Conservation (phyloP, 108 stramenopile genomes). For the Fragilariopsis cylindrus region DNA sequence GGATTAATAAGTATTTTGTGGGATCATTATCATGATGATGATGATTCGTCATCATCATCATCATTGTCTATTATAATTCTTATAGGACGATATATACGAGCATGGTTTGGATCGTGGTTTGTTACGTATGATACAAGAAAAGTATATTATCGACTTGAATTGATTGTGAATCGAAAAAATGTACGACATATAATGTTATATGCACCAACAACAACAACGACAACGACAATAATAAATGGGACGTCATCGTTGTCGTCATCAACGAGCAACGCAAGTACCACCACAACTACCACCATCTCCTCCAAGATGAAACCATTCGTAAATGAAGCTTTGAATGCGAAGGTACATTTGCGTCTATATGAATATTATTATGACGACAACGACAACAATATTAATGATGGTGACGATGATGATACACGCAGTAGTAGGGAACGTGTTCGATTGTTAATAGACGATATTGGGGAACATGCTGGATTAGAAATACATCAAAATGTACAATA, state of each 20-base stretch:
- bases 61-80: background rate
- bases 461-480: constrained; percentile 11
- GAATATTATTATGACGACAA: background rate
- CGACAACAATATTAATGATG: background rate
- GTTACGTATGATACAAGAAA: background rate
- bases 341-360: background rate
- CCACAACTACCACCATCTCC: background rate
- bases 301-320: constrained; percentile 1
- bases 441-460: constrained; percentile 7
- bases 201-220: constrained; percentile 1
- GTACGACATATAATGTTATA: background rate
- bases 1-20: background rate
- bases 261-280: background rate
- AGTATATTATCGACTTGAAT: background rate
- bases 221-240: background rate
- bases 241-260: too few relatives aligned
- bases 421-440: background rate
- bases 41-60: too few relatives aligned
- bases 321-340: background rate
- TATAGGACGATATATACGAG: background rate
- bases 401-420: too few relatives aligned
- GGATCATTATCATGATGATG: background rate
- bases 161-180: background rate
- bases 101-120: constrained; percentile 11
- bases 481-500: constrained; percentile 9